Evolutionary conservation across 306 rosid genomes (phyloP), one percentile per base, ranked within the genome.

Genomic region (Psophocarpus tetragonolobus): DNA sequence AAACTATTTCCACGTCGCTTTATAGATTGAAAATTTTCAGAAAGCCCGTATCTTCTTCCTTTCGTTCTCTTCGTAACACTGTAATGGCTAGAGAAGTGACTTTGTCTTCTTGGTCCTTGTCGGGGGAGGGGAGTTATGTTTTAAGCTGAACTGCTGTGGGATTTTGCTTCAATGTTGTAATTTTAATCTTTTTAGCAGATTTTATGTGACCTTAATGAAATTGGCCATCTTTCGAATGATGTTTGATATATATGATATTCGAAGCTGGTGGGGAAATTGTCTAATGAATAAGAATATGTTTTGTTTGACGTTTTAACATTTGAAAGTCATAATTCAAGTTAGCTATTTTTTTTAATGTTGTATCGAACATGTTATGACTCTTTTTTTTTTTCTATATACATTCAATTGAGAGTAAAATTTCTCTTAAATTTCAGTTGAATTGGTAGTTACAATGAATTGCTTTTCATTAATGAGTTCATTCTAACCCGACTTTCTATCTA

Each of bases 11-110:
- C 60, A 62, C 26, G 33, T 14, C 2, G 26, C 58, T 71, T 54
- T 42, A 32, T 39, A 61, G 50, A 33, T 33, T 64, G 48, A 56
- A 63, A 82, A 11, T 77, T 58, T 83, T 73, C 65, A 44, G 50
- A 27, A 67, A 71, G 24, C 38, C 5, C 54, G 66, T 66, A 32
- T 71, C 68, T 64, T 44, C 66, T 42, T 71, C 29, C 39, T 12
- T 45, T 65, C 9, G 6, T 41, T 65, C 56, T 42, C 74, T 66
- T 27, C 27, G 3, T 27, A 18, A n/a, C 21, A 18, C 36, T 68
- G 41, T 42, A 56, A 27, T 38, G 20, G 32, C 72, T 23, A 24
- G 35, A 30, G 15, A 23, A 57, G 53, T 74, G 41, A 24, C 41
- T 51, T 50, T 32, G 17, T 29, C 24, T 11, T 35, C 18, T 33